Evolutionary conservation across 2,329 filamentous ascomycete species (phyloP), one percentile per base, ranked within the genome.

Genomic region (Xylaria sp.): DNA sequence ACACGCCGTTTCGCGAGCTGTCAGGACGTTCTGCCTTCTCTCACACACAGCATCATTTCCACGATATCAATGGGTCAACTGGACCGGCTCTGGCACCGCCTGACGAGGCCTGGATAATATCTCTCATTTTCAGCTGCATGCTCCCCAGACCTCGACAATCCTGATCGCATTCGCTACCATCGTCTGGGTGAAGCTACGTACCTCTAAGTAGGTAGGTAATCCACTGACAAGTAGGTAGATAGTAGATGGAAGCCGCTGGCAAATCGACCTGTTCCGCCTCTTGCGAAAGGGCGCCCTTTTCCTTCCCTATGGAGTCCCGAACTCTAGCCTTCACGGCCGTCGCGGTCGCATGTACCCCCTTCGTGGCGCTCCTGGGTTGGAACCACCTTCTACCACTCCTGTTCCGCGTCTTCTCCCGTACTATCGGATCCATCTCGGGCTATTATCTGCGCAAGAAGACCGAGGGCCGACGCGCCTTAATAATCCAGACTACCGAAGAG

Each of bases 391-490:
- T 67, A 17, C 64, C 70, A 3, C 38, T 72, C 39, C 51, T 75
- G 7, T 61, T 75, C 34, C 73, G 73, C 17, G 48, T 70, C 17
- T 51, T 82, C 24, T 71, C 72, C 59, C 69, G 68, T 6, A 63
- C 67, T 2, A 38, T 76, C 1, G 81, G 81, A 17, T 65, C 69
- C 6, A 61, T 72, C 3, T 62, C 86, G 19, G 88, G 87, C 58
- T 88, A 79, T 76, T 81, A 83, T 60, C 73, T 91, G 52, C 77
- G 76, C 49, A 84, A 79, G 66, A 85, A 84, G 69, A 88, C 87
- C 0, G 81, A 84, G 17, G 85, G 84, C 50, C 81, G 86, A 47
- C 80, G 81, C 43, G 75, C 79, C 51, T 76, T 82, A 48, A 80
- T 91, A 49, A 68, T 87, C 55, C 71, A 78, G 44, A 70, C 79